Base-by-base conservation (phyloP, 129 eudicot species). In the Silybum marianum region DNA sequence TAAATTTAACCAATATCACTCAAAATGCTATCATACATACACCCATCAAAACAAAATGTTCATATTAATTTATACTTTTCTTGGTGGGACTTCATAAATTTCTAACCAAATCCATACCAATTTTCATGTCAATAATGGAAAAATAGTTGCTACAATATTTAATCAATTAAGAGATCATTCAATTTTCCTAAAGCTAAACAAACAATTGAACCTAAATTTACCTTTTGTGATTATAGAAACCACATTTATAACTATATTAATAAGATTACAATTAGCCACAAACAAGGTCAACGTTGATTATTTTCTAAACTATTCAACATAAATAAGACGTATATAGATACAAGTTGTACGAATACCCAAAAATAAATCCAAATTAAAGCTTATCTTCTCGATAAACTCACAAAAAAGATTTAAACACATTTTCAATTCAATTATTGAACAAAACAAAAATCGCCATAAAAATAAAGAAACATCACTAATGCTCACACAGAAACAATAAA, bases 281-380 rank as follows among this genome's bases (percentile, higher is more conserved):
- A 54, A 28, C 70, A 51, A 82, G 71, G 72, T 75, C 81, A 75
- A 82, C 71, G 81, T 14, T 75, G 65, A 38, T 75, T 48, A 39
- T 36, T 46, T 6, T 30, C 75, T 60, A 21, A 62, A 60, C 65
- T 39, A 62, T 80, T 72, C 65, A 72, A 26, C 44, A 60, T 58
- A 60, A 80, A 60, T 58, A 60, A 80, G 12, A 46, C 46, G 16
- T 46, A 19, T 40, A 9, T 21, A 72, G 22, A 82, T 16, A 62
- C 66, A 73, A 10, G 42, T 39, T 81, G 36, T 32, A 40, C 36
- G 73, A 73, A 66, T 24, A 74, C 34, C 80, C 21, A 67, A 67
- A 69, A 23, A 4, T 76, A 11, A 70, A 82, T 66, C 36, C 73
- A 82, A 76, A 34, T 65, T 60, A 48, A 63, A 16, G 21, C 7